These are phyloP conservation scores for Aschersonia sp. DNA, from an alignment of 2,329 filamentous ascomycete species.

Conservation along the genomic window DNA sequence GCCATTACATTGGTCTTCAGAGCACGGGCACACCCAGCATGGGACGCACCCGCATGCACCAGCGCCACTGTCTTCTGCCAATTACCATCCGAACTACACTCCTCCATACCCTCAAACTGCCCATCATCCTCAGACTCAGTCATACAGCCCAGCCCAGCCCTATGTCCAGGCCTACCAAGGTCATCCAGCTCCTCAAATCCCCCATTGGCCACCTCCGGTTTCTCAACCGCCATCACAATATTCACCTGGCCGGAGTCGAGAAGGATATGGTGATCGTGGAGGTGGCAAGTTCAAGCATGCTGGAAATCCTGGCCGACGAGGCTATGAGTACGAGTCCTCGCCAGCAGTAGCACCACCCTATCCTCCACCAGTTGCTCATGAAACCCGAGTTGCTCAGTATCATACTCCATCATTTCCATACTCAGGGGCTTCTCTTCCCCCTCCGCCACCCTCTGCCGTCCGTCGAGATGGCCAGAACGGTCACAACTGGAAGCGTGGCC, in stretches of 20 bases:
- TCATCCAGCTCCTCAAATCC: constrained; percentile 11
- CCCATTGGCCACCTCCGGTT: constrained; percentile 11
- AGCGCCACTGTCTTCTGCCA: constrained; percentile 33
- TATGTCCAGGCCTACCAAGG: constrained; percentile 21
- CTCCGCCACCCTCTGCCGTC: constrained; percentile 19
- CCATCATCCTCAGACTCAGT: constrained; percentile 28
- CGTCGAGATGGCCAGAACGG: constrained; percentile 20
- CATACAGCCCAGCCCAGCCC: constrained; percentile 25
- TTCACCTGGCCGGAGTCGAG: constrained; percentile 26
- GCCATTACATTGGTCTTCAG: constrained; percentile 26
- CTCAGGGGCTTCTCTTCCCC: constrained; percentile 15
- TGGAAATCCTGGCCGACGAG: constrained; percentile 17
- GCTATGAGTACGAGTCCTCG: constrained; percentile 17
- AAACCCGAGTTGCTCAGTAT: constrained; percentile 24
- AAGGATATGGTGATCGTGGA: constrained; percentile 31
- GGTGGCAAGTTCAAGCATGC: constrained; percentile 16
- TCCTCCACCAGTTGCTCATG: constrained; percentile 23
- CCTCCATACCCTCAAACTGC: constrained; percentile 32
- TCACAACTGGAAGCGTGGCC: constrained; percentile 19
- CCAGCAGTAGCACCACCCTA: constrained; percentile 20
- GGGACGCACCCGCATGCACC: constrained; percentile 30
- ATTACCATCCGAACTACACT: constrained; percentile 46
- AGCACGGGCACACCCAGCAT: constrained; percentile 21
- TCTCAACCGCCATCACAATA: constrained; percentile 20
- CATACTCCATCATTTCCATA: constrained; percentile 20